Percentiles rank a stretch among this genome's conserved stretches.
These are phyloP conservation scores for Xylaria cubensis DNA, from an alignment of 495 filamentous ascomycete species.

Conservation along the genomic window DNA sequence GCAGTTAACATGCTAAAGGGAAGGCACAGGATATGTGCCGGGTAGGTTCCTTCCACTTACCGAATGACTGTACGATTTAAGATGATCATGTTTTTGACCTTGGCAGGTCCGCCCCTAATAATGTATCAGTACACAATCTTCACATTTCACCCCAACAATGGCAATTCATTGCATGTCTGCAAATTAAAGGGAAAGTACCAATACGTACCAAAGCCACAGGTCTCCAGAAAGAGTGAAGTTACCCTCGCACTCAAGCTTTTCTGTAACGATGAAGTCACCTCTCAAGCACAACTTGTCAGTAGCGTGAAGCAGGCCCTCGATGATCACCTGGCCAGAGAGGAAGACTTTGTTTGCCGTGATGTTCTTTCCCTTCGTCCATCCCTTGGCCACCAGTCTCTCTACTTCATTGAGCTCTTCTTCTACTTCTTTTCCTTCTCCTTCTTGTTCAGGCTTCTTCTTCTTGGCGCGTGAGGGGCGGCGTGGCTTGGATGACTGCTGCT, in stretches of 20 bases:
- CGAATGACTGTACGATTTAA: not conserved
- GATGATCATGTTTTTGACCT: constrained; percentile 13
- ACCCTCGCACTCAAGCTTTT: constrained; percentile 2
- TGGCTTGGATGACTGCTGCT: not conserved
- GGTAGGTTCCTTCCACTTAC: constrained; percentile 13
- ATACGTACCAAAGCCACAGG: not conserved
- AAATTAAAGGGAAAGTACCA: not conserved
- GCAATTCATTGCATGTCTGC: not conserved
- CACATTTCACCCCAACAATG: not conserved
- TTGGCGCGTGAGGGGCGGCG: not conserved
- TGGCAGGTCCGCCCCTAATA: not conserved
- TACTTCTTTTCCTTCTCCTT: not conserved
- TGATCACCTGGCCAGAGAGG: not conserved
- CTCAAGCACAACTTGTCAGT: constrained; percentile 14
- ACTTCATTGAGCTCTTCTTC: not conserved
- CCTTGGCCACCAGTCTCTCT: not conserved
- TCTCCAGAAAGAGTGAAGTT: constrained; percentile 8
- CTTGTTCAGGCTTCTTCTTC: not conserved
- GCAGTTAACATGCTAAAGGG: not conserved
- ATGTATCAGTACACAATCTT: not conserved
- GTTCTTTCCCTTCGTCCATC: not conserved
- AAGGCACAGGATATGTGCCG: not conserved
- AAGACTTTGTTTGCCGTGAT: constrained; percentile 3
- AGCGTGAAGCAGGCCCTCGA: constrained; percentile 12
- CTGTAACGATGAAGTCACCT: not conserved